These are phyloP conservation scores for Adansonia rubrostipa DNA, from an alignment of 441 rosid genomes.

Conservation along the genomic window DNA sequence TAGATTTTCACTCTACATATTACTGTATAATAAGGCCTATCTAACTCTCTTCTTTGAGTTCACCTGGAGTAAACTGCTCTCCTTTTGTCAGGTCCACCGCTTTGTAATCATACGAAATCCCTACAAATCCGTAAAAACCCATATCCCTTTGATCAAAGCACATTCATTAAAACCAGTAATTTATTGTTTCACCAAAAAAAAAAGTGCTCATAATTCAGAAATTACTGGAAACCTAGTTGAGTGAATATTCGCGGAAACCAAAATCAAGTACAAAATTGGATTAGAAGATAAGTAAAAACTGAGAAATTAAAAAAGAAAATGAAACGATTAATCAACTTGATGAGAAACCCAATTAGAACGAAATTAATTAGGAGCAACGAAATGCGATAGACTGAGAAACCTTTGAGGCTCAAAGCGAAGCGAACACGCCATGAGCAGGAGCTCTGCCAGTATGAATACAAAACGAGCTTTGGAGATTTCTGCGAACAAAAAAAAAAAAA, in stretches of 20 bases:
- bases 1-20: neutral
- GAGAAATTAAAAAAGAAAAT: neutral
- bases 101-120: constrained; percentile 23
- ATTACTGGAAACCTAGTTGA: neutral
- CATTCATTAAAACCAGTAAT: neutral
- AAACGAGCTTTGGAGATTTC: constrained; percentile 38
- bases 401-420: constrained; percentile 60
- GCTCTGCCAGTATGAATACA: constrained; percentile 65
- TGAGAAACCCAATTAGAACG: neutral
- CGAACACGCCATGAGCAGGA: constrained; percentile 76
- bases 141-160: neutral
- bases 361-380: neutral
- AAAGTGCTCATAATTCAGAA: neutral
- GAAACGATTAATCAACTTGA: neutral
- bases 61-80: constrained; percentile 50
- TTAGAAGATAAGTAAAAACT: neutral
- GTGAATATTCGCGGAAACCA: neutral
- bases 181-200: neutral
- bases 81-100: neutral
- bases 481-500: constrained; percentile 9
- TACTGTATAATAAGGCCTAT: too few relatives aligned
- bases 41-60: neutral
- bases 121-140: constrained; percentile 32
- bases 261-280: neutral
- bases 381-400: constrained; percentile 26